A percentile compares a stretch with the other conserved stretches of the same genome.
Conservation (phyloP, 1,284 basidiomycete species). For the Ceratobasidium sp. region DNA sequence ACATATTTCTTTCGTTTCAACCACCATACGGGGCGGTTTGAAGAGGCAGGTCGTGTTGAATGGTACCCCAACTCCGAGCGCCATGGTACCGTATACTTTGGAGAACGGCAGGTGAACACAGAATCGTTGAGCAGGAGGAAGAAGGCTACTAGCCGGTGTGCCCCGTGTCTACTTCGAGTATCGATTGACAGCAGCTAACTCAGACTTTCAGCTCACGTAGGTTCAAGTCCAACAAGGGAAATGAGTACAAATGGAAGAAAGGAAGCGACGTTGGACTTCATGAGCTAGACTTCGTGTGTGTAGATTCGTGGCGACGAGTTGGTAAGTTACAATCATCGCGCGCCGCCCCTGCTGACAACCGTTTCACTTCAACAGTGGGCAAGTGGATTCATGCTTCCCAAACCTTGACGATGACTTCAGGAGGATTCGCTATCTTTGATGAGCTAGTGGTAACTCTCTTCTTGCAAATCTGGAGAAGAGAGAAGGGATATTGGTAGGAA, state of each 20-base stretch:
- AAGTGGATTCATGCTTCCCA: slow-evolving; percentile 35
- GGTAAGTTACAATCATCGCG: slow-evolving; percentile 17
- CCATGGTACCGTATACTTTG: slow-evolving; percentile 46
- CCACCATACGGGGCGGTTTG: slow-evolving; percentile 47
- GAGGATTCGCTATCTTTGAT: slow-evolving; percentile 45
- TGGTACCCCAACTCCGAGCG: slow-evolving; percentile 45
- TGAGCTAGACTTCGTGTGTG: slow-evolving; percentile 46
- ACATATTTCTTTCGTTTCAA: slow-evolving; percentile 47
- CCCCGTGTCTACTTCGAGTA: neutral
- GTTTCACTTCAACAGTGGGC: slow-evolving; percentile 27
- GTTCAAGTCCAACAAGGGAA: slow-evolving; percentile 48
- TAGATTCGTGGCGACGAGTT: slow-evolving; percentile 43
- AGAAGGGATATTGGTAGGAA: slow-evolving; percentile 43
- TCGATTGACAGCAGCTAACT: slow-evolving; percentile 12
- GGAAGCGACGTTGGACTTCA: slow-evolving; percentile 48
- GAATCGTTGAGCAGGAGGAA: slow-evolving; percentile 47
- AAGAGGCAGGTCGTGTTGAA: slow-evolving; percentile 48
- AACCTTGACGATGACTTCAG: slow-evolving; percentile 37
- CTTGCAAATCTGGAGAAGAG: slow-evolving; percentile 44
- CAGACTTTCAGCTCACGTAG: slow-evolving; percentile 48
- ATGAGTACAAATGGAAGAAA: slow-evolving; percentile 50
- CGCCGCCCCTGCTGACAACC: slow-evolving; percentile 25
- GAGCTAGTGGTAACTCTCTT: slow-evolving; percentile 45
- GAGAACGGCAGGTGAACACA: slow-evolving; percentile 44
- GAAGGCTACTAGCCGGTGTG: slow-evolving; percentile 47